Evolutionary conservation across 1,284 basidiomycete species (phyloP), one percentile per base, ranked within the genome.

Genomic region (Heterobasidion parviporum): DNA sequence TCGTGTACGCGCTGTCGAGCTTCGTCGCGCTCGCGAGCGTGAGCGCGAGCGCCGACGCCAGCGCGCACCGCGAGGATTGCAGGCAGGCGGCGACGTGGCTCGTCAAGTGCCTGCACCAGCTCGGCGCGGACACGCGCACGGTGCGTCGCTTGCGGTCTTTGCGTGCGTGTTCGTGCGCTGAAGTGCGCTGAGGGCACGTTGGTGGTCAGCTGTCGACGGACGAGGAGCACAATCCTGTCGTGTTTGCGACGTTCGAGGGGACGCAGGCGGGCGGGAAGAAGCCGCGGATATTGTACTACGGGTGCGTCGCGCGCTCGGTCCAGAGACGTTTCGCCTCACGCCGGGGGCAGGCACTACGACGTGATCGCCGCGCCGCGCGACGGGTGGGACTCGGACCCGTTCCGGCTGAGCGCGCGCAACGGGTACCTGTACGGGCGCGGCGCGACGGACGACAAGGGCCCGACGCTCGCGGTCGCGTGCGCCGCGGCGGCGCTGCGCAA

Each of bases 361-460:
- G 92, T 97, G 26, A 92, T 97, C 50, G 77, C 87, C 1, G 92
- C 92, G 1, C 84, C 83, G 1, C 69, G 74, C 3, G 74, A 80
- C 10, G 83, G 85, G 14, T 98, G 94, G 95, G 73, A 78, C n/a
- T 85, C 87, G 6, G 83, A 91, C 59, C 95, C 96, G 0, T 99
- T 94, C 73, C 78, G 74, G 6, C 73, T 98, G 56, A 82, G 82
- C 0, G 94, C 94, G 1, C 79, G 85, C 9, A 93, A 98, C 65
- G 96, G 96, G 0, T 96, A 94, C 66, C 77, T 98, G 0, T 98
- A 98, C 66, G 96, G 94, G 2, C 85, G 96, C 32, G 96, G 96
- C 1, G 88, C 92, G 3, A 89, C 89, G 3, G 93, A 94, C 63
- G 85, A 95, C 74, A 95, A 98, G 67, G 96, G 96, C 0, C 96